These are phyloP conservation scores for Anethum foeniculum DNA, from an alignment of 140 eudicot genomes.

Conservation along the genomic window DNA sequence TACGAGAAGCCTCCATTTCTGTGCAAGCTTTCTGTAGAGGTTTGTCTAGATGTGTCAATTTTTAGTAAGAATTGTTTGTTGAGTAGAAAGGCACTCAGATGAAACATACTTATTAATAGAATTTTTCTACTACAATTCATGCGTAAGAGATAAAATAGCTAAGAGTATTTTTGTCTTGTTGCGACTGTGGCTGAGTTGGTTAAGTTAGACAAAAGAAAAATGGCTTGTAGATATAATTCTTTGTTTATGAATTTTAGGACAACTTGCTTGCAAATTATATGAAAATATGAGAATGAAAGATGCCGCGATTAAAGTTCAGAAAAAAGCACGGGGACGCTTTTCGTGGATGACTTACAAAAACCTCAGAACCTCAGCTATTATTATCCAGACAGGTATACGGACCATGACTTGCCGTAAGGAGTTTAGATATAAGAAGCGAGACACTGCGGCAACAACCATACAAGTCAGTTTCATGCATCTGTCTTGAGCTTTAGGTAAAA, in stretches of 20 bases:
- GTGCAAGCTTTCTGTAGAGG: slow-evolving; percentile 82
- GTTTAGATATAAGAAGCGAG: slow-evolving; percentile 55
- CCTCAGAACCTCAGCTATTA: slow-evolving; percentile 41
- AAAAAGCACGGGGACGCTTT: slow-evolving; percentile 41
- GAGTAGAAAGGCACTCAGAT: neutral
- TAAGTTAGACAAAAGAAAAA: neutral
- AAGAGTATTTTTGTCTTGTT: neutral
- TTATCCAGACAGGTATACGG: slow-evolving; percentile 64
- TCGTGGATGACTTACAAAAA: slow-evolving; percentile 38
- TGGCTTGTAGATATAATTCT: neutral
- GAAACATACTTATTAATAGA: neutral
- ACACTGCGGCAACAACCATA: slow-evolving; percentile 59
- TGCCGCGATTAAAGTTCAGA: slow-evolving; percentile 63
- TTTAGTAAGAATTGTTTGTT: neutral
- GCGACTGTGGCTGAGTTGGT: neutral
- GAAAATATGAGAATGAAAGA: slow-evolving; percentile 41
- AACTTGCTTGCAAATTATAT: slow-evolving; percentile 49
- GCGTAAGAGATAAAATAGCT: neutral
- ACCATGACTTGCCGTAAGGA: slow-evolving; percentile 56
- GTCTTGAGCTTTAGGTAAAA: neutral
- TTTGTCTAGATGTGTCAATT: slow-evolving; percentile 15
- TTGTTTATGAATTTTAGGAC: slow-evolving; percentile 40
- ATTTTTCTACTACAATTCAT: neutral
- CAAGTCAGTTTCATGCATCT: slow-evolving; percentile 37
- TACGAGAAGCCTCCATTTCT: slow-evolving; percentile 54